Base-by-base conservation (phyloP, 2,329 filamentous ascomycete genomes). In the Fusarium mundagurra region DNA sequence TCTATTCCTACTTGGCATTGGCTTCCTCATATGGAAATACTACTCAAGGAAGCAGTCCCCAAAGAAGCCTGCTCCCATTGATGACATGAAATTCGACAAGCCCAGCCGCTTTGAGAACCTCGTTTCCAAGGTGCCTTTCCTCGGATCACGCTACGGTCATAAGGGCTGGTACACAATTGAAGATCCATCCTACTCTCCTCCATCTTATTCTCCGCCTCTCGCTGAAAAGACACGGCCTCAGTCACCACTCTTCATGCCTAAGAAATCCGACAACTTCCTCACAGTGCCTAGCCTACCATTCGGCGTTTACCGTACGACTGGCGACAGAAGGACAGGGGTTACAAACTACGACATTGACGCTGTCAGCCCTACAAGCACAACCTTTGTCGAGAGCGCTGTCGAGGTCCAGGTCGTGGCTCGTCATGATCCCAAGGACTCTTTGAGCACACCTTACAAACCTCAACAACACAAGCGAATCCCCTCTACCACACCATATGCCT, bases 131-230 rank as follows among this genome's bases (percentile, higher is more conserved):
- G 69, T 86, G 0, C 82, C 85, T 2, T 82, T 84, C 55, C 67
- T 85, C 24, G 79, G 82, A 64, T 78, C 77, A 11, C 76, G 75
- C 31, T 68, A 84, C 24, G 79, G 80, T 4, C 79, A 80, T 31
- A 76, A 77, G n/a, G 74, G 77, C 61, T 84, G 82, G 82, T 76
- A 80, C 55, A 81, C 79, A 24, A 77, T 84, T 29, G 76, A 80
- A 38, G 79, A 79, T n/a, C 72, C 79, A 22, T 39, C 34, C 20
- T 55, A 55, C 10, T 74, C 76, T 33, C 62, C 64, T 50, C 64
- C 57, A 16, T 59, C 65, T 3, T 67, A 67, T 29, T 58, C 48
- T 47, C 65, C 65, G 12, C 69, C 55, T 24, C 60, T 36, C 16
- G 67, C 69, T 18, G 77, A 81, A 31, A 81, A 81, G 67, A 53